Base-by-base conservation (phyloP, 2,329 filamentous ascomycete genomes). In the Ophiostoma tasmaniense region DNA sequence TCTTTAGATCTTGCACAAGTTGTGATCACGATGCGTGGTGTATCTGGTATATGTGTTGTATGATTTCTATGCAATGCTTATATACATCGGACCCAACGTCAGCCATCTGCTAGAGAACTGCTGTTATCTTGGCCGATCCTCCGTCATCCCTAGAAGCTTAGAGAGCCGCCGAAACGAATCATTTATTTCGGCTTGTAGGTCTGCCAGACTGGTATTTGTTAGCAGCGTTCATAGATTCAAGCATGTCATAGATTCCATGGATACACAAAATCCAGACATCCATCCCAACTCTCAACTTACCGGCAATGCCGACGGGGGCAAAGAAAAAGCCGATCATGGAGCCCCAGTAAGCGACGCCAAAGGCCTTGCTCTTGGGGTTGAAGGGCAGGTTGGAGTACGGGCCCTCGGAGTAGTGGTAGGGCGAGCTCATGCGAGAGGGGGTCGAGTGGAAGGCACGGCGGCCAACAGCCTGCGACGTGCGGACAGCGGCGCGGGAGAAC, bases 381-480 rank as follows among this genome's bases (percentile, higher is more conserved):
- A 99, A 99, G 74, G 95, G 95, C 74, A 99, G 82, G 87, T 97
- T 98, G 85, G 86, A 89, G 82, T 92, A 90, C 77, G 94, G 91
- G 74, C 94, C 95, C 85, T 98, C 94, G 76, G 94, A 90, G 85
- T 99, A 99, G 86, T 99, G 95, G 89, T 96, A 97, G 73, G 93
- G 93, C 79, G 92, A 96, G 76, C 85, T 87, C 79, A 96, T 83
- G 80, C 91, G 92, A 79, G 90, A 73, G 71, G 92, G 91, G 79
- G 94, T 96, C 77, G 92, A 88, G 81, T 93, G 90, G 90, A 99
- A 97, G 83, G 90, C 92, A 81, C 95, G 93, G 84, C 93, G 92
- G 86, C 89, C 86, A 71, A 75, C 72, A 68, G 73, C 72, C 71
- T 83, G 87, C 79, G 89, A 87, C 78, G 86, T 80, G 79, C 85